Evolutionary conservation across 352 stramenopile species (phyloP).

Genomic region (Phytophthora capsici): DNA sequence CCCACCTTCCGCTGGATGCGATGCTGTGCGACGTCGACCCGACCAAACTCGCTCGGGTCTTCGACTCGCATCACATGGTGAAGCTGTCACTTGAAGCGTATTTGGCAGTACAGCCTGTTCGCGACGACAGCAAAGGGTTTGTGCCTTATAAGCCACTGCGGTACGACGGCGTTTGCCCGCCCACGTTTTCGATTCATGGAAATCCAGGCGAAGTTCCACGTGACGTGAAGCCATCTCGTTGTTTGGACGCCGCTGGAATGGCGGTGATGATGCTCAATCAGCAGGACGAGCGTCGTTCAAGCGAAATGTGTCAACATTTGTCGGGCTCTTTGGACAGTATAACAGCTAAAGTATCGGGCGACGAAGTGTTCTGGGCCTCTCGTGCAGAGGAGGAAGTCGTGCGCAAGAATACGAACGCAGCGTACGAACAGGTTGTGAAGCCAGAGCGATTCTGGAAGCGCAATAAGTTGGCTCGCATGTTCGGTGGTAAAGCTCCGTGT

Average conservation of each 20-base stretch:
- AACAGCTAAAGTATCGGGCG: neutral
- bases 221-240: conserved; percentile 6
- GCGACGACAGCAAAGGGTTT: conserved; percentile 31
- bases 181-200: conserved; percentile 30
- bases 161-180: conserved; percentile 26
- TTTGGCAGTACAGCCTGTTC: conserved; percentile 22
- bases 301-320: neutral
- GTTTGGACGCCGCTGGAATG: conserved; percentile 1
- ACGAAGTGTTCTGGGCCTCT: conserved; percentile 28
- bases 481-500: too few relatives aligned
- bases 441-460: too few relatives aligned
- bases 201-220: neutral
- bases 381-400: conserved; percentile 29
- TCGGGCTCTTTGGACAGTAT: conserved; percentile 8
- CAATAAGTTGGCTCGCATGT: too few relatives aligned
- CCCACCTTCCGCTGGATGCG: conserved; percentile 67
- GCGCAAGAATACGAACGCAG: conserved; percentile 22
- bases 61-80: conserved; percentile 33
- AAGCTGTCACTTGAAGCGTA: conserved; percentile 44
- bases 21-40: conserved; percentile 76
- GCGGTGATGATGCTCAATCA: neutral
- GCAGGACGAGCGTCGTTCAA: too few relatives aligned
- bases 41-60: conserved; percentile 37
- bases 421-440: conserved; percentile 36
- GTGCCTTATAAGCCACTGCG: conserved; percentile 38